These are phyloP conservation scores for Raffaelea deltoideospora DNA, from an alignment of 2,329 filamentous ascomycete species.

Conservation along the genomic window DNA sequence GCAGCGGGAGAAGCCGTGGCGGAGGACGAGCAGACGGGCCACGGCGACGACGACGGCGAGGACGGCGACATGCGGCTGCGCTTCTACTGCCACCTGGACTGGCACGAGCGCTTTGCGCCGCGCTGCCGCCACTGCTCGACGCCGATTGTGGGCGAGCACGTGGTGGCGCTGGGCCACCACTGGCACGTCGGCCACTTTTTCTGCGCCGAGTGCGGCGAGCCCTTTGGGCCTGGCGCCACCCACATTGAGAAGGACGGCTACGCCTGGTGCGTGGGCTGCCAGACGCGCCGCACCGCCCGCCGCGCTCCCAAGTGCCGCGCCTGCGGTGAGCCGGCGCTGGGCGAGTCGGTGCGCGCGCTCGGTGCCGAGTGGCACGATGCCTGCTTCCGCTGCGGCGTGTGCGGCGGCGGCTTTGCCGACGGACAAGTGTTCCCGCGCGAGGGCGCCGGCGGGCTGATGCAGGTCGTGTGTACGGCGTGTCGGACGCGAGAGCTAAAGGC, in stretches of 20 bases:
- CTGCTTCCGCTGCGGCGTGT: conserved; percentile 70
- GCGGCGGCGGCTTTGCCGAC: conserved; percentile 45
- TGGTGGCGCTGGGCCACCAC: conserved; percentile 84
- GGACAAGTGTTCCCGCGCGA: conserved; percentile 50
- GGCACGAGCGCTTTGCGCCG: conserved; percentile 86
- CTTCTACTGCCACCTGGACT: conserved; percentile 98
- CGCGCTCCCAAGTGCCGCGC: conserved; percentile 77
- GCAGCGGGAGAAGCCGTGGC: conserved; percentile 39
- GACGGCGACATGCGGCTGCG: conserved; percentile 61
- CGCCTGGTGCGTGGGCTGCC: conserved; percentile 89
- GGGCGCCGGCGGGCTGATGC: conserved; percentile 25
- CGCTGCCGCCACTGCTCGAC: conserved; percentile 94
- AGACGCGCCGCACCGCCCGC: conserved; percentile 80
- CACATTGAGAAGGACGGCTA: conserved; percentile 92
- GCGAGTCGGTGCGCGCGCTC: conserved; percentile 77
- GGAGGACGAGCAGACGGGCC: conserved; percentile 41
- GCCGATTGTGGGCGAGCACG: conserved; percentile 87
- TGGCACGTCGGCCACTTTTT: conserved; percentile 99
- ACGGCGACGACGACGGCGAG: conserved; percentile 48
- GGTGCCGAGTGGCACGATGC: conserved; percentile 86
- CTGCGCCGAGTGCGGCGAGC: conserved; percentile 95
- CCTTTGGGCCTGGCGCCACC: conserved; percentile 58
- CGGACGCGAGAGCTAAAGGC: conserved; percentile 45
- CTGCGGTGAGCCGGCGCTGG: conserved; percentile 72
- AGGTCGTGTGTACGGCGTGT: conserved; percentile 47